Percentiles rank a stretch among this genome's conserved stretches.
phyloP scores from a whole-genome alignment of 1,139 yeast species.

The Meyerozyma smithsonii region DNA sequence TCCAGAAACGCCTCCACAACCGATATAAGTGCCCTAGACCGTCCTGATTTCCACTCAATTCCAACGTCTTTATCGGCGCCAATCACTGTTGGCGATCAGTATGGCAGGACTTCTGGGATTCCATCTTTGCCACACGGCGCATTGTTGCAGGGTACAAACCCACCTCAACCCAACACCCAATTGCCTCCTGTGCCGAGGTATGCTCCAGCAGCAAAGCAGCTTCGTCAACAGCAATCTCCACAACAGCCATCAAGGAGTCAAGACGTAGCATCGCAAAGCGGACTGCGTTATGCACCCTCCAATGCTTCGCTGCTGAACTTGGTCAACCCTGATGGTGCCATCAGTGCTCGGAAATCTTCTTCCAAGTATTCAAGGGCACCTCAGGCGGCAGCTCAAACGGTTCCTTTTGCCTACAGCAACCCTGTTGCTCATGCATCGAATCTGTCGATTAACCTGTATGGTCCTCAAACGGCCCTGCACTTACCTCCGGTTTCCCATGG shows the following conservation, averaged over 20 bases:
- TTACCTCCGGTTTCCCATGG: constrained; percentile 1
- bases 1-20: constrained; percentile 50
- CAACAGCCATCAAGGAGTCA: neutral
- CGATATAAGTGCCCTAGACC: constrained; percentile 28
- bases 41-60: constrained; percentile 4
- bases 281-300: constrained; percentile 22
- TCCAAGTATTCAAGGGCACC: constrained; percentile 12
- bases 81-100: constrained; percentile 3
- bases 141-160: neutral
- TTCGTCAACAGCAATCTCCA: constrained; percentile 3
- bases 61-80: constrained; percentile 6
- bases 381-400: constrained; percentile 11
- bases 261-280: constrained; percentile 9
- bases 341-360: constrained; percentile 11
- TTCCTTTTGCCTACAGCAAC: constrained; percentile 10
- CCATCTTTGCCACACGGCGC: neutral
- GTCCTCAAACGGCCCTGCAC: constrained; percentile 3
- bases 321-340: constrained; percentile 10
- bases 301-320: constrained; percentile 22
- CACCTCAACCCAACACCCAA: constrained; percentile 1
- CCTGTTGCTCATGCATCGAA: constrained; percentile 16
- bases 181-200: constrained; percentile 5
- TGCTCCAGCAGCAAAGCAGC: constrained; percentile 5
- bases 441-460: constrained; percentile 12
- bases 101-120: neutral